Evolutionary conservation across 345 rosid genomes (phyloP), one percentile per base, ranked within the genome.

Genomic region (Hypericum androsaemum): DNA sequence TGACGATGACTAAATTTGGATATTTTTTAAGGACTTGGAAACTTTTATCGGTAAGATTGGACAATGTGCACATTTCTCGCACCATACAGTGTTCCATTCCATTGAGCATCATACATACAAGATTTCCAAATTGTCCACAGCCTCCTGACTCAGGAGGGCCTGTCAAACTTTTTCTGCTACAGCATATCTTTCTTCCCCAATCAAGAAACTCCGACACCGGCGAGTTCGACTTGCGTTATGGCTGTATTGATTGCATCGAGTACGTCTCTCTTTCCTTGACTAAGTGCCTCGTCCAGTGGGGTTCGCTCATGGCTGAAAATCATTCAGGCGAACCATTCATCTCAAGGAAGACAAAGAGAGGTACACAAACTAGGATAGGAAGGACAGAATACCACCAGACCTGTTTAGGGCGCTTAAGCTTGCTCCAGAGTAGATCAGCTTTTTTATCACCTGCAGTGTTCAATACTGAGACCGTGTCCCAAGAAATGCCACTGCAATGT

Each of bases 211-310:
- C 9, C 62, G 41, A 72, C 71, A 6, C 76, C 75, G 28, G 63
- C 47, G 17, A 92, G 83, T 71, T 87, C 96, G 73, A 72, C 15
- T 70, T 83, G 86, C 10, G 86, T 76, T 7, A 58, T 77, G 44
- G 89, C 65, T 13, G 73, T 65, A 57, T 83, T 81, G 41, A 92
- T 77, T 37, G 85, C 79, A 46, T 84, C 86, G 5, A 81, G 54
- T 37, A 78, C 75, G 53, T 77, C 88, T 79, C 78, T 54, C 71
- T 83, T 83, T 45, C 84, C 89, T 48, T 58, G 65, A 59, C 69
- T 73, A 59, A 84, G 60, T 37, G 95, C 96, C 76, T 86, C 98
- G 51, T 90, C 96, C 50, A 90, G 57, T 4, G 96, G 89, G 35
- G 74, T 79, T 61, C 76, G 73, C 63, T 92, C 96, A 40, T 83